Conservation (phyloP, 164 flowering plant species). For the Dillenia turbinata region DNA sequence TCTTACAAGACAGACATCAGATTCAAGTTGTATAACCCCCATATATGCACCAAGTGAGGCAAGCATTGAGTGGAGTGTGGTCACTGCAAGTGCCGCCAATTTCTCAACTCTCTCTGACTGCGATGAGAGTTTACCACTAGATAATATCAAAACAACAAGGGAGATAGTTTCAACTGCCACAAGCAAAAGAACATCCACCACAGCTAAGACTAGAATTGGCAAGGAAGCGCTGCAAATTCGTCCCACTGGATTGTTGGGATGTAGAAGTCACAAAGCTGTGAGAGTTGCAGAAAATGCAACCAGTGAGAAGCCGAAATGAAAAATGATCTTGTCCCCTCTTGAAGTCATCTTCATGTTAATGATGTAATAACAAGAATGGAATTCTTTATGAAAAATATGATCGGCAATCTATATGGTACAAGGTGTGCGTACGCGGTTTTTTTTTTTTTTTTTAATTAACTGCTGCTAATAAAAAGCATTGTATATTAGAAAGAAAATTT, state of each 20-base stretch:
- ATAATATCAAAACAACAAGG: not conserved
- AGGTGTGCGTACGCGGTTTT: constrained; percentile 5
- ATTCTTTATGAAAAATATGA: constrained; percentile 7
- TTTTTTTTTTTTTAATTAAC: constrained; percentile 4
- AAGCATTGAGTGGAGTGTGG: constrained; percentile 79
- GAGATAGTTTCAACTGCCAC: not conserved
- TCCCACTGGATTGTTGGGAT: constrained; percentile 31
- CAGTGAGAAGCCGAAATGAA: constrained; percentile 9
- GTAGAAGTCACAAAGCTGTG: constrained; percentile 52
- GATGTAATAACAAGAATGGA: constrained; percentile 10
- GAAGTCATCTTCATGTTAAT: constrained; percentile 13
- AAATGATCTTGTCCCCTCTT: constrained; percentile 11
- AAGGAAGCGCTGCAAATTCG: constrained; percentile 18
- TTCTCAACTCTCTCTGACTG: constrained; percentile 35
- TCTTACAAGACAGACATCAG: too few species aligned
- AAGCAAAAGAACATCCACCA: constrained; percentile 1
- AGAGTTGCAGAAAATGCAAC: constrained; percentile 41
- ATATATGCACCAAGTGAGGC: constrained; percentile 47
- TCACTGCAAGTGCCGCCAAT: constrained; percentile 72
- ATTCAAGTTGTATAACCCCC: constrained; percentile 20
- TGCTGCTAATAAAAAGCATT: not conserved
- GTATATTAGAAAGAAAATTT: too few species aligned
- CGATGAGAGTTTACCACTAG: constrained; percentile 20
- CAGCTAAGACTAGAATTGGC: constrained; percentile 1
- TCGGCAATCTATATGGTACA: not conserved